These are phyloP conservation scores for Pyricularia pennisetigena DNA, from an alignment of 2,329 filamentous ascomycete genomes.

Conservation along the genomic window DNA sequence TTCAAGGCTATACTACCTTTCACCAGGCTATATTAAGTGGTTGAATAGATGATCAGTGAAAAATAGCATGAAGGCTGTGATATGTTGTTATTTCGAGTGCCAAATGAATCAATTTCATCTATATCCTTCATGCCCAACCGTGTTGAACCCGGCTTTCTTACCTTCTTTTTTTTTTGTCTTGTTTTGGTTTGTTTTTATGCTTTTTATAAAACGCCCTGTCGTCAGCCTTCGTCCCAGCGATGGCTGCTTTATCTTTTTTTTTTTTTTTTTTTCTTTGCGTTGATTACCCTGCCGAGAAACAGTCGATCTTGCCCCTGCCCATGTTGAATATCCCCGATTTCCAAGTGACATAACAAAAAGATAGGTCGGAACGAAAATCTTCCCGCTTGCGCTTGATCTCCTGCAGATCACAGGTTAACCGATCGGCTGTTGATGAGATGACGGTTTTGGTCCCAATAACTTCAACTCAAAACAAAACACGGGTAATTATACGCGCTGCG, in stretches of 20 bases:
- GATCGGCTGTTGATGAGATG: neutral
- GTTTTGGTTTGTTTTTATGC: neutral
- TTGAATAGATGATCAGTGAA: neutral
- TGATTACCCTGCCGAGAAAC: neutral
- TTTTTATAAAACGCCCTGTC: neutral
- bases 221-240: neutral
- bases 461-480: constrained; percentile 30
- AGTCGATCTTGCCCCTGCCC: neutral
- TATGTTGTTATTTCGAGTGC: neutral
- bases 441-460: neutral
- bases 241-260: neutral
- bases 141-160: neutral
- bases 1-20: neutral
- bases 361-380: neutral
- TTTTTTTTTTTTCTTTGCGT: neutral
- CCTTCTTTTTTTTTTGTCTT: neutral
- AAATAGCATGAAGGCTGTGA: neutral
- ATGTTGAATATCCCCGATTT: constrained; percentile 1
- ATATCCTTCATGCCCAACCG: neutral
- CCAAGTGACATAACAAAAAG: neutral
- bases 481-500: constrained; percentile 21
- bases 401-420: neutral
- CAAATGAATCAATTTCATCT: neutral
- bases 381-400: neutral
- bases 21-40: neutral